A percentile compares a stretch with the other conserved stretches of the same genome.
Evolutionary conservation across 805 yeast species (phyloP).

Genomic region (Metschnikowia koreensis): DNA sequence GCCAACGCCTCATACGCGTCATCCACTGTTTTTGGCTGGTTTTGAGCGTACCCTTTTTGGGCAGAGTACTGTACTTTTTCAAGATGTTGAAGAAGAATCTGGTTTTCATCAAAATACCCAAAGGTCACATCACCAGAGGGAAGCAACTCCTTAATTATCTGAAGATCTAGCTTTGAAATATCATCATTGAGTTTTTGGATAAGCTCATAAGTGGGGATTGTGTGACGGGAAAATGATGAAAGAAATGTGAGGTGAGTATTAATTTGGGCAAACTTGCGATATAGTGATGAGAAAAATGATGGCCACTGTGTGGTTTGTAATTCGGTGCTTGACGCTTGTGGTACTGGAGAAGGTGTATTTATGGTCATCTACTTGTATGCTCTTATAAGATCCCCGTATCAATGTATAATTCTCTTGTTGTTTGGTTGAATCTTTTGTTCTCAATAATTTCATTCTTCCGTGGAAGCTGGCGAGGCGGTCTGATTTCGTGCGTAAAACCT

Average conservation of each 20-base stretch:
- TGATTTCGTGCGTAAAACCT: too few species aligned
- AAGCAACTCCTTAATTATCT: conserved; percentile 56
- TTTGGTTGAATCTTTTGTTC: too few species aligned
- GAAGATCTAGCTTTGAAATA: conserved; percentile 53
- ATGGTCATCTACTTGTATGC: too few species aligned
- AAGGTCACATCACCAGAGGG: conserved; percentile 67
- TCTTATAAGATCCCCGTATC: neutral
- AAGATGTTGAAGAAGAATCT: conserved; percentile 43
- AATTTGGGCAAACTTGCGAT: conserved; percentile 15
- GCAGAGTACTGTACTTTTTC: conserved; percentile 43
- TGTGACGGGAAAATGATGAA: conserved; percentile 19
- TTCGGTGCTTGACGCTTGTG: neutral
- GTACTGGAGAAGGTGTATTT: neutral
- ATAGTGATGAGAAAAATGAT: conserved; percentile 8
- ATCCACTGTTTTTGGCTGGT: conserved; percentile 30
- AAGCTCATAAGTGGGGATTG: conserved; percentile 29
- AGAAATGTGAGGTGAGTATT: conserved; percentile 41
- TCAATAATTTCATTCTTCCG: neutral
- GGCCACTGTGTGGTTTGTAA: conserved; percentile 9
- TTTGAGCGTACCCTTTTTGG: conserved; percentile 34
- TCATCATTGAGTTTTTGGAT: conserved; percentile 30
- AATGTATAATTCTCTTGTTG: neutral
- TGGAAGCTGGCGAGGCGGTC: too few species aligned
- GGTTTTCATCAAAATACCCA: conserved; percentile 79
- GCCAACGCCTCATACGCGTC: conserved; percentile 58